Conservation (phyloP, 352 stramenopile species). For the Phytophthora lateralis region DNA sequence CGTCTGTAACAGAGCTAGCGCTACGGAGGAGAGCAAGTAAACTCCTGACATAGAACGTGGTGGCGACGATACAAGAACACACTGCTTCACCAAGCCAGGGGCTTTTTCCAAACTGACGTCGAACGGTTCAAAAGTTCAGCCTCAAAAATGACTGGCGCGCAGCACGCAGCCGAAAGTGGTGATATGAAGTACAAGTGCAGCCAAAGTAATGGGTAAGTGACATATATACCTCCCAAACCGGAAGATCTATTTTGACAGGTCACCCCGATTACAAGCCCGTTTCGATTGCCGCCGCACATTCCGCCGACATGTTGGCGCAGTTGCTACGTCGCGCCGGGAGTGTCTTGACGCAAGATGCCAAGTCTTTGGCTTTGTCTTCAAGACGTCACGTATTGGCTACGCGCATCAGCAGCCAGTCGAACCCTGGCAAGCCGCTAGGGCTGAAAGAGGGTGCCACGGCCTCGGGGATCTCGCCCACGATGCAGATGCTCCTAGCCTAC, state of each 20-base stretch:
- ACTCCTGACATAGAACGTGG: slow-evolving; percentile 84
- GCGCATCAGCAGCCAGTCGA: slow-evolving; percentile 23
- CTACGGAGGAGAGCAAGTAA: slow-evolving; percentile 73
- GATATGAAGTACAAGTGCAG: slow-evolving; percentile 14
- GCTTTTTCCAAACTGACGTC: slow-evolving; percentile 29
- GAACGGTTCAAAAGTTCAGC: background rate
- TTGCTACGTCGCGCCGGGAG: slow-evolving; percentile 19
- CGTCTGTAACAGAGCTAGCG: slow-evolving; percentile 82
- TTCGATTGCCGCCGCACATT: slow-evolving; percentile 21
- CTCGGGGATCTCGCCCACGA: slow-evolving; percentile 48
- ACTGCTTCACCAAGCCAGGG: background rate
- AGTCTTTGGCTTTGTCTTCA: background rate
- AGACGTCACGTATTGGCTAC: background rate
- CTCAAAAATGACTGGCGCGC: slow-evolving; percentile 35
- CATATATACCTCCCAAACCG: background rate
- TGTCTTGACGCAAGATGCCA: background rate
- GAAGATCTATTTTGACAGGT: slow-evolving; percentile 2
- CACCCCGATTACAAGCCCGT: slow-evolving; percentile 16
- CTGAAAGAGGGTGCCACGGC: slow-evolving; percentile 45
- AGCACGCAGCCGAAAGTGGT: slow-evolving; percentile 6
- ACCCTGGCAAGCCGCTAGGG: slow-evolving; percentile 37
- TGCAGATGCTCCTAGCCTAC: slow-evolving; percentile 63
- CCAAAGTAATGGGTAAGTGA: slow-evolving; percentile 6
- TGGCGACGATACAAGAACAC: background rate
- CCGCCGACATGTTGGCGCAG: slow-evolving; percentile 14